phyloP scores from a whole-genome alignment of 495 filamentous ascomycete genomes.

The Xylaria telfairii region DNA sequence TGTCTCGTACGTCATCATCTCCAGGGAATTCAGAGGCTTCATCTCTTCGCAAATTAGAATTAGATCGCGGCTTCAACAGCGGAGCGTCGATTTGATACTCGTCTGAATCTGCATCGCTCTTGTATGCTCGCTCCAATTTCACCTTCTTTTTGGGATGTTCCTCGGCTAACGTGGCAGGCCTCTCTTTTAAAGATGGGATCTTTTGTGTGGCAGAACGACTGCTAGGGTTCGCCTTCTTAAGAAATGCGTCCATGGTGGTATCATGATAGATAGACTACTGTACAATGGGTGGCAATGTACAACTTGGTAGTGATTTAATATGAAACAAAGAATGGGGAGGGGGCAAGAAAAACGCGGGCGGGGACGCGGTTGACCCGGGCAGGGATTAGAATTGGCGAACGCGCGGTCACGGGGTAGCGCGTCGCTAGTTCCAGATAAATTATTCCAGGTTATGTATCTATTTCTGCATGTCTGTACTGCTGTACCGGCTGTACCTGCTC shows the following conservation, averaged over 20 bases:
- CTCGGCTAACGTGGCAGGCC: background rate
- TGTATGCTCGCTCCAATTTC: slow-evolving; percentile 38
- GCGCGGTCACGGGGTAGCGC: slow-evolving; percentile 36
- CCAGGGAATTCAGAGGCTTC: slow-evolving; percentile 43
- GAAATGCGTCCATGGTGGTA: slow-evolving; percentile 36
- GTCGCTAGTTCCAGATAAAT: slow-evolving; percentile 7
- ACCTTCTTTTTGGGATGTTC: slow-evolving; percentile 44
- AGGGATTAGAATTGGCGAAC: slow-evolving; percentile 24
- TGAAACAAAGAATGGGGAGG: slow-evolving; percentile 24
- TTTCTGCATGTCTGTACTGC: too few species aligned
- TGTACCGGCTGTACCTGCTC: background rate
- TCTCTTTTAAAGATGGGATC: slow-evolving; percentile 13
- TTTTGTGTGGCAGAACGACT: slow-evolving; percentile 3
- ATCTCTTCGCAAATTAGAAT: slow-evolving; percentile 14
- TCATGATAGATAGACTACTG: background rate
- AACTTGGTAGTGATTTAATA: background rate
- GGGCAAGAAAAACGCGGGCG: slow-evolving; percentile 24
- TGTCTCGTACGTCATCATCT: slow-evolving; percentile 38
- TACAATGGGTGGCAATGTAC: background rate
- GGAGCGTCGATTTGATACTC: slow-evolving; percentile 27
- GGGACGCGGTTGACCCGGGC: slow-evolving; percentile 29
- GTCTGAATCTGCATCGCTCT: slow-evolving; percentile 39
- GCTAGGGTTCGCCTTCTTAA: slow-evolving; percentile 24
- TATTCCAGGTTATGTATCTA: background rate
- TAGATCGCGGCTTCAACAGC: slow-evolving; percentile 22